Evolutionary conservation across 208 protist species (phyloP).

Genomic region (Crithidia bombi): DNA sequence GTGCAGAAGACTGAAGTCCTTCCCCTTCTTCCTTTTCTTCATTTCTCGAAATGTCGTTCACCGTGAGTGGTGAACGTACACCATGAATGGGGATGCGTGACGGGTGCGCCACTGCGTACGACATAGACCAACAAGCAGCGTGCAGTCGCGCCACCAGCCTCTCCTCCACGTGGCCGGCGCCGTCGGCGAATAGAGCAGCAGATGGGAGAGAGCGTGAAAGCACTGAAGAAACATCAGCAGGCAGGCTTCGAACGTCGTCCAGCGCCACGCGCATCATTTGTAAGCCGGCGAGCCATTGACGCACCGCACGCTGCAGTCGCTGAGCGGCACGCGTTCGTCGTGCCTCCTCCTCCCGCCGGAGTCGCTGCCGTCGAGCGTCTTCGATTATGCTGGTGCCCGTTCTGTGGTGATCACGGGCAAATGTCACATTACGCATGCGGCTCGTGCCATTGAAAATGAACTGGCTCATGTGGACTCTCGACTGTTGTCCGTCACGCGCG

Average conservation of each 20-base stretch:
- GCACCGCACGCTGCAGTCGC: slow-evolving; percentile 54
- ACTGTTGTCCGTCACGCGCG: too few relatives aligned
- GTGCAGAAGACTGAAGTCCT: neutral
- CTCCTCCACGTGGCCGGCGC: neutral
- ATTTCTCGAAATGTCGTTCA: neutral
- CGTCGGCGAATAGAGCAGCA: neutral
- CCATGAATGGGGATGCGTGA: slow-evolving; percentile 28
- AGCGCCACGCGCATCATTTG: slow-evolving; percentile 27
- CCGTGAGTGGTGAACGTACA: too few relatives aligned
- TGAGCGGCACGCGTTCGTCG: slow-evolving; percentile 37
- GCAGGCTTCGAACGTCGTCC: slow-evolving; percentile 14
- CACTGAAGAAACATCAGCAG: slow-evolving; percentile 8
- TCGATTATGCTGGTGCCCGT: slow-evolving; percentile 51
- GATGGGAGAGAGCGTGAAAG: neutral
- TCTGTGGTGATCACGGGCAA: slow-evolving; percentile 69
- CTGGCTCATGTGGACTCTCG: slow-evolving; percentile 25
- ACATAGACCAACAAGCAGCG: slow-evolving; percentile 39
- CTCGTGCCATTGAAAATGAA: slow-evolving; percentile 75
- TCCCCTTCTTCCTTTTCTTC: neutral
- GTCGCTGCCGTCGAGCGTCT: slow-evolving; percentile 55
- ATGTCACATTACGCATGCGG: slow-evolving; percentile 56
- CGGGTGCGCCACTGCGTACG: slow-evolving; percentile 30
- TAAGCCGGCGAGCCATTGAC: slow-evolving; percentile 42
- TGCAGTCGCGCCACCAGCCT: slow-evolving; percentile 24
- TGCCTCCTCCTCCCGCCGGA: slow-evolving; percentile 51